Evolutionary conservation across 345 rosid genomes (phyloP).

Genomic region (Corymbia maculata): DNA sequence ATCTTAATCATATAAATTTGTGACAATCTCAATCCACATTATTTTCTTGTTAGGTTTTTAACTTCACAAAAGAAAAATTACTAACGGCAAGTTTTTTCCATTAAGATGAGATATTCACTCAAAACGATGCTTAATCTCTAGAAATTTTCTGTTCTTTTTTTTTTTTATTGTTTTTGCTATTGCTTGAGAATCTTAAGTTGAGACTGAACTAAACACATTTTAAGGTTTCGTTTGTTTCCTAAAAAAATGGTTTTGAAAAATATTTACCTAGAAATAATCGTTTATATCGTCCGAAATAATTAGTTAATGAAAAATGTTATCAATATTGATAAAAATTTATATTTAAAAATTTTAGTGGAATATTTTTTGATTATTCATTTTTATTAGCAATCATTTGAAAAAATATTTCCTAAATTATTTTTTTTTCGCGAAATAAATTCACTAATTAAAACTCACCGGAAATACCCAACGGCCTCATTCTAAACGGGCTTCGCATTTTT

Average conservation of each 20-base stretch:
- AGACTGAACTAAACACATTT: not conserved
- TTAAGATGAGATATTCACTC: not conserved
- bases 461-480: not conserved
- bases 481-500: not conserved
- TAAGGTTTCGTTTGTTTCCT: rapidly evolving
- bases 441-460: not conserved
- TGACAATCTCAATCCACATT: not conserved
- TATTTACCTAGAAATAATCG: rapidly evolving
- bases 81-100: not conserved
- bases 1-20: not conserved
- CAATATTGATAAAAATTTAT: not conserved
- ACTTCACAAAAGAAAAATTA: not conserved
- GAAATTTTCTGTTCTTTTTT: rapidly evolving
- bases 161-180: rapidly evolving
- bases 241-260: not conserved
- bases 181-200: rapidly evolving
- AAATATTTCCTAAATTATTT: not conserved
- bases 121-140: not conserved
- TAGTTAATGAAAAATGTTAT: not conserved
- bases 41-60: not conserved
- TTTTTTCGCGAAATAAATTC: not conserved
- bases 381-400: not conserved
- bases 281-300: rapidly evolving
- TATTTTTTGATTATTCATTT: not conserved
- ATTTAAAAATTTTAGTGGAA: not conserved